A percentile compares a stretch with the other conserved stretches of the same genome.
Conservation (phyloP, 2,329 filamentous ascomycete species). For the Shiraia bambusicola region DNA sequence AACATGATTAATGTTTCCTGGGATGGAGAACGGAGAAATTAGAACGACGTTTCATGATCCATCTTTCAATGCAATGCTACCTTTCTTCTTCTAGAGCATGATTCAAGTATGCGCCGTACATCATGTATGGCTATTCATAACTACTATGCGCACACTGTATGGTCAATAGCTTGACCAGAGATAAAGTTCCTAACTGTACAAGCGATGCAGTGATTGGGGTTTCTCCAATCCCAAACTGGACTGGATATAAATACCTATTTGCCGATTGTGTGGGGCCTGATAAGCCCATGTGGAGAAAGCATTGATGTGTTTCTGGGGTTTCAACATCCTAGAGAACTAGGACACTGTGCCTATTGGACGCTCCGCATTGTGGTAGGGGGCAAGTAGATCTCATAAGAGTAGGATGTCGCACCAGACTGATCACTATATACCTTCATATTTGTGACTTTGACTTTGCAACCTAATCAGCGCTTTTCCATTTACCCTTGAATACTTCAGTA, state of each 20-base stretch:
- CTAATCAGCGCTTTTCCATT: neutral
- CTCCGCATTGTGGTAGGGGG: slow-evolving; percentile 2
- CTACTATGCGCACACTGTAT: no score
- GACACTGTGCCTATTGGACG: slow-evolving; percentile 3
- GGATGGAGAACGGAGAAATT: neutral
- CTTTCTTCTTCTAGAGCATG: no score
- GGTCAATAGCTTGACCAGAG: neutral
- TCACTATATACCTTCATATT: neutral
- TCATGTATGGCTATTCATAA: no score
- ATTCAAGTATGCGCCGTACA: no score
- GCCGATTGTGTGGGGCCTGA: slow-evolving; percentile 18
- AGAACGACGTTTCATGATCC: no score
- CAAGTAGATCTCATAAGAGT: slow-evolving; percentile 9
- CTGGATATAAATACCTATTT: slow-evolving; percentile 3
- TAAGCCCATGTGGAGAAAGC: slow-evolving; percentile 12
- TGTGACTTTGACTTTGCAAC: neutral
- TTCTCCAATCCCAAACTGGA: slow-evolving; percentile 11
- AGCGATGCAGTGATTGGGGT: slow-evolving; percentile 1
- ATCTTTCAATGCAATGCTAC: no score
- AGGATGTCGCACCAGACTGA: slow-evolving; percentile 3
- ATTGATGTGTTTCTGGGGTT: slow-evolving; percentile 9
- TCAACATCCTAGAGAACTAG: slow-evolving; percentile 7
- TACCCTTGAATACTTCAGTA: neutral
- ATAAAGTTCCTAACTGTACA: slow-evolving; percentile 1
- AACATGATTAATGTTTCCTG: no score